Conservation (phyloP, 1,284 basidiomycete species). For the Anthracocystis panici-leucophaei region DNA sequence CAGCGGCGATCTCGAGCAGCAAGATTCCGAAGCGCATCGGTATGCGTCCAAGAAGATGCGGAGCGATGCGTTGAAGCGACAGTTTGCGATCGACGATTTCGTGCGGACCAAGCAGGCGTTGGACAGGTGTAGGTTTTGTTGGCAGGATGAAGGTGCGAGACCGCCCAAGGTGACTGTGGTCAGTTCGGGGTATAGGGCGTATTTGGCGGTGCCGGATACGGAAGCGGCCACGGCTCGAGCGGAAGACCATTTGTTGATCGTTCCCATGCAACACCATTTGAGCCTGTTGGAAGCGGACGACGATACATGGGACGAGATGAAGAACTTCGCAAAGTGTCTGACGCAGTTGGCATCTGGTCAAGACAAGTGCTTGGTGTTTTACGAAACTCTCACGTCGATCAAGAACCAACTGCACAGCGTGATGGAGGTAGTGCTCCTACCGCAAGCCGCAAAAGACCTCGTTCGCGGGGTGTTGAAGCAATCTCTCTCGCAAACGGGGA, state of each 20-base stretch:
- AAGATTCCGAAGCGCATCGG: constrained; percentile 94
- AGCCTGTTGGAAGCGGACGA: constrained; percentile 93
- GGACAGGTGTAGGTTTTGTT: constrained; percentile 78
- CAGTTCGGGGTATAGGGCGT: constrained; percentile 88
- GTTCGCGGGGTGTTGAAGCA: constrained; percentile 95
- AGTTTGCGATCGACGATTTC: constrained; percentile 95
- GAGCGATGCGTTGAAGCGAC: constrained; percentile 92
- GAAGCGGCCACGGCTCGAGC: constrained; percentile 84
- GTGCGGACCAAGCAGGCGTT: constrained; percentile 91
- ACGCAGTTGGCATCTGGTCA: constrained; percentile 88
- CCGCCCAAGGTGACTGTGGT: constrained; percentile 86
- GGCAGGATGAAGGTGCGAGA: constrained; percentile 71
- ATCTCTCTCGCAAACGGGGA: constrained; percentile 88
- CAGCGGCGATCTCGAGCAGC: constrained; percentile 80
- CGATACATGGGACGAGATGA: constrained; percentile 82
- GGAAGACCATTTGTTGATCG: constrained; percentile 84
- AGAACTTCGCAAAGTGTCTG: constrained; percentile 98
- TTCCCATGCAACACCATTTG: constrained; percentile 88
- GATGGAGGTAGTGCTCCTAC: constrained; percentile 90
- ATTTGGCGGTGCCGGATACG: constrained; percentile 84
- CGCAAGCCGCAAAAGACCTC: constrained; percentile 83
- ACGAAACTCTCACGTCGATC: constrained; percentile 87
- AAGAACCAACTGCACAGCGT: constrained; percentile 89
- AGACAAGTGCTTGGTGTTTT: constrained; percentile 90
- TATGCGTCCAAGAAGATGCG: constrained; percentile 93